Percentiles rank a stretch among this genome's conserved stretches.
phyloP scores from a whole-genome alignment of 192 early-diverging fungal species.

The Neocallimastix lanati region DNA sequence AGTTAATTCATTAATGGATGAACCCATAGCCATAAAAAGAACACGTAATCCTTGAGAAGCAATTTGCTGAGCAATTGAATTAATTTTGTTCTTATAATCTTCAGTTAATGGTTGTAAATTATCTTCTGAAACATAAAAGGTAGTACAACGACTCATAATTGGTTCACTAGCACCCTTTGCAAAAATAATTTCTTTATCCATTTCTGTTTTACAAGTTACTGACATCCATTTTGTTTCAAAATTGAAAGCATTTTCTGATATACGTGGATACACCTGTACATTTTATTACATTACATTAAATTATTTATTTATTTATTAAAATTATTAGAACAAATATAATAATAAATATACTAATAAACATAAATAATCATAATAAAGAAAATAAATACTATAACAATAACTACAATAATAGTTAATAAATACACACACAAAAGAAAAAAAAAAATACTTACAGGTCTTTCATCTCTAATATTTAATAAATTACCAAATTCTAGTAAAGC shows the following conservation, averaged over 20 bases:
- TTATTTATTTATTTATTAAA: no score
- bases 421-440: no score
- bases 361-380: not conserved
- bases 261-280: constrained; percentile 12
- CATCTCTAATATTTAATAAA: constrained; percentile 44
- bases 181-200: not conserved
- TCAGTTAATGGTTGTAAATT: constrained; percentile 30
- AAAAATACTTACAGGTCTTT: constrained; percentile 34
- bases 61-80: constrained; percentile 40
- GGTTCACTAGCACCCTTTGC: constrained; percentile 41
- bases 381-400: no score
- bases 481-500: constrained; percentile 59
- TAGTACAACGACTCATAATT: constrained; percentile 50
- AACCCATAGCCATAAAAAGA: constrained; percentile 63
- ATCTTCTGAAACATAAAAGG: constrained; percentile 32
- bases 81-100: constrained; percentile 30
- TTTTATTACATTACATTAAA: no score
- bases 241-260: constrained; percentile 75
- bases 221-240: constrained; percentile 90
- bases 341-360: constrained; percentile 1
- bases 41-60: constrained; percentile 66
- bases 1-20: constrained; percentile 22
- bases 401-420: no score
- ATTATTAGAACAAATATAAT: not conserved
- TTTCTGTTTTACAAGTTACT: constrained; percentile 25